A percentile compares a stretch with the other conserved stretches of the same genome.
These are phyloP conservation scores for Cladosporium colombiae DNA, from an alignment of 2,329 filamentous ascomycete genomes.

Conservation along the genomic window DNA sequence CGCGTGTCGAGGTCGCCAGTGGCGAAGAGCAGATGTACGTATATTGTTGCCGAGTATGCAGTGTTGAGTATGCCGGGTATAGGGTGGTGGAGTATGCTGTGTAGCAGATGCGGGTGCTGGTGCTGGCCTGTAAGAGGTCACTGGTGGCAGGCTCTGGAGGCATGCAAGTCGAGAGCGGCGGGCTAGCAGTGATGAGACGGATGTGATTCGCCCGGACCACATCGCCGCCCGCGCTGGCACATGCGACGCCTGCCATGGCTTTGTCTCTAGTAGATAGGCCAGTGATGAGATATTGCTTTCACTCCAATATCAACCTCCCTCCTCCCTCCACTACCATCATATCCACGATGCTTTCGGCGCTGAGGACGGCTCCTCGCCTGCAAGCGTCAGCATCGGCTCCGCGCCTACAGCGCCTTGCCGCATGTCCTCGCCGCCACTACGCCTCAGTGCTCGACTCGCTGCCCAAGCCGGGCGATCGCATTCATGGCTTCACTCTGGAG, in stretches of 20 bases:
- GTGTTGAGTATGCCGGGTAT: conserved; percentile 1
- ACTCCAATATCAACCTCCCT: neutral
- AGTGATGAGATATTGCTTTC: neutral
- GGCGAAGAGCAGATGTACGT: neutral
- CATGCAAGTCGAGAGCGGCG: conserved; percentile 1
- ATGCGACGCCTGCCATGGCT: conserved; percentile 3
- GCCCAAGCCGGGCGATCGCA: conserved; percentile 77
- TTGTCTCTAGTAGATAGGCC: neutral
- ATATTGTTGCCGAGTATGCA: neutral
- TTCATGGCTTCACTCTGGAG: conserved; percentile 91
- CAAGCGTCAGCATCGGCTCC: conserved; percentile 8
- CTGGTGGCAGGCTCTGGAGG: conserved; percentile 10
- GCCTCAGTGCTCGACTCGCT: conserved; percentile 74
- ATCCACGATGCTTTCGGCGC: conserved; percentile 17
- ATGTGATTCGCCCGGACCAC: conserved; percentile 8
- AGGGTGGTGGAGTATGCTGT: conserved; percentile 1
- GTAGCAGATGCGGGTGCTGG: conserved; percentile 10
- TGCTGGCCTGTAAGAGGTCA: conserved; percentile 7
- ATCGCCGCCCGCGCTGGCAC: conserved; percentile 3
- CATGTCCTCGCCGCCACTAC: conserved; percentile 39
- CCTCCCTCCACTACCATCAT: neutral
- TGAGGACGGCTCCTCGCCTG: conserved; percentile 15
- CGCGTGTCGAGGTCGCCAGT: conserved; percentile 4
- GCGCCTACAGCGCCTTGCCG: conserved; percentile 15
- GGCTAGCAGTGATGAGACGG: neutral